Percentiles rank a stretch among this genome's conserved stretches.
Evolutionary conservation across 2,329 filamentous ascomycete species (phyloP).

Genomic region (Colletotrichum karsti): DNA sequence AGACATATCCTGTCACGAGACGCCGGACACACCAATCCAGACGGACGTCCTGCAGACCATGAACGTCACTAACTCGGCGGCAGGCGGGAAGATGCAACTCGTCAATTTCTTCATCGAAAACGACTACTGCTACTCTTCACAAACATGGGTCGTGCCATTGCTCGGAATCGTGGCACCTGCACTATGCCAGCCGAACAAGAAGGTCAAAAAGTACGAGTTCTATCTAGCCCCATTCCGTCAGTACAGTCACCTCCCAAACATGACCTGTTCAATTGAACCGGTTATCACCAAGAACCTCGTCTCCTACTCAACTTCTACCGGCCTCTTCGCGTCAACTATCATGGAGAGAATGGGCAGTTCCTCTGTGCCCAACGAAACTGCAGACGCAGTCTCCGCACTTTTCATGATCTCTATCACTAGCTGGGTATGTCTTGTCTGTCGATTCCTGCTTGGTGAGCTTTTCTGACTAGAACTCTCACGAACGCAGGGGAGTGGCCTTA

Average conservation of each 20-base stretch:
- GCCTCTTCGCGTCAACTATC: not conserved
- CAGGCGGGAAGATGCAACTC: not conserved
- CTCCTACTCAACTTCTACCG: not conserved
- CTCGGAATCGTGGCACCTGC: not conserved
- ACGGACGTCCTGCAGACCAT: not conserved
- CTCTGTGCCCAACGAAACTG: not conserved
- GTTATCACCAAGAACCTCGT: not conserved
- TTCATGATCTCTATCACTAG: not conserved
- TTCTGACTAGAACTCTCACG: not conserved
- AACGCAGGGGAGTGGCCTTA: not conserved
- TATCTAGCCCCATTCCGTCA: not conserved
- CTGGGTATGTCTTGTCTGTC: not conserved
- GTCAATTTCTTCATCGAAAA: not conserved
- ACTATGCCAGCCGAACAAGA: not conserved
- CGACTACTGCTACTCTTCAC: not conserved
- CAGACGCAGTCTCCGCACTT: not conserved
- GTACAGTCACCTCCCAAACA: not conserved
- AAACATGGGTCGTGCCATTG: not conserved
- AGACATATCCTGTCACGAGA: not conserved
- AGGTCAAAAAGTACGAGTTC: not conserved
- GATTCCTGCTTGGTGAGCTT: not conserved
- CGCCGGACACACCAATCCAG: not conserved
- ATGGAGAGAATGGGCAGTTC: not conserved
- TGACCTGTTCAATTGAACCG: not conserved
- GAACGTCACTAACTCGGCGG: not conserved